Evolutionary conservation across 345 rosid genomes (phyloP).

Genomic region (Euphorbia lathyris): DNA sequence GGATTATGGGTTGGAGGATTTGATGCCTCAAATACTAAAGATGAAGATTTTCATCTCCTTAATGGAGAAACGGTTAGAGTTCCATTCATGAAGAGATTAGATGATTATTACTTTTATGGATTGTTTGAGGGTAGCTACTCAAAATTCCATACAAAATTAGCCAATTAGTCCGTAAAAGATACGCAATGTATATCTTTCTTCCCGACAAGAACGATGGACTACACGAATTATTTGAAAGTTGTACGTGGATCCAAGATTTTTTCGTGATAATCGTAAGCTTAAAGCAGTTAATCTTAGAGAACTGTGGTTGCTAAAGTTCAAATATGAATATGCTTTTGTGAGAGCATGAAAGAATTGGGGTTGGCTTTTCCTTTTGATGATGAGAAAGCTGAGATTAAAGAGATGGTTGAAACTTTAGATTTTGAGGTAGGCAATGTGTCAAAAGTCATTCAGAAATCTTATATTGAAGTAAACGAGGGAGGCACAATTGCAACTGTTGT

Average conservation of each 20-base stretch:
- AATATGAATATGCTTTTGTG: not conserved
- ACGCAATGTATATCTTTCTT: not conserved
- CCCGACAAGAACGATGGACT: constrained; percentile 10
- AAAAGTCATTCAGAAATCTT: not conserved
- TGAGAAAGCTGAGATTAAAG: no score
- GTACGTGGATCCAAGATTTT: not conserved
- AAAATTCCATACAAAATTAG: no score
- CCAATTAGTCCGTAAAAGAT: no score
- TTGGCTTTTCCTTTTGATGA: no score
- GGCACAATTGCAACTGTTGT: not conserved
- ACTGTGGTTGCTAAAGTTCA: not conserved
- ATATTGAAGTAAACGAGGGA: constrained; percentile 1
- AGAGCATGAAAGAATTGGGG: not conserved
- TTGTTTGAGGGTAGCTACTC: constrained; percentile 9
- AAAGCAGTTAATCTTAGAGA: not conserved
- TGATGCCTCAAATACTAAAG: not conserved
- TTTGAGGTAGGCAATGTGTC: not conserved
- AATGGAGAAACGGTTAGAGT: constrained; percentile 11
- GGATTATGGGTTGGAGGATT: not conserved
- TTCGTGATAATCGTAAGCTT: not conserved
- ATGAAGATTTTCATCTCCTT: constrained; percentile 4
- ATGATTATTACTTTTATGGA: not conserved
- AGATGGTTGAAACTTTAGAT: not conserved
- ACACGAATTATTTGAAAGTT: not conserved
- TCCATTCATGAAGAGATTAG: constrained; percentile 12